Evolutionary conservation across 1,139 yeast species (phyloP).

Genomic region (Tardiomyces depauwii): DNA sequence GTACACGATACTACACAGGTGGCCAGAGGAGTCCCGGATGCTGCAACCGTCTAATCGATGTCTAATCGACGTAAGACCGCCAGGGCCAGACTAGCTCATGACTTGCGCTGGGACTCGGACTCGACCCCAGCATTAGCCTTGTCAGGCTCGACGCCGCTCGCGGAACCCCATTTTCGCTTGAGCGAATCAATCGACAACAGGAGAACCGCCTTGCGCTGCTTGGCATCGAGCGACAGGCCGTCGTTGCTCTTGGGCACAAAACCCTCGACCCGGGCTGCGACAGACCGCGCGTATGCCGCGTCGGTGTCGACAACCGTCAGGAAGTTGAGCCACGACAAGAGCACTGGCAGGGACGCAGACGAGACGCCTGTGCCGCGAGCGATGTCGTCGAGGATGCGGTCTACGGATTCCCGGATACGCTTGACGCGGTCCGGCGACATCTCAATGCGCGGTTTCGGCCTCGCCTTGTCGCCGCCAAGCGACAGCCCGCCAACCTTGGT

Average conservation of each 20-base stretch:
- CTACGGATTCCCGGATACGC: slow-evolving; percentile 20
- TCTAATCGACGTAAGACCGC: too few relatives aligned
- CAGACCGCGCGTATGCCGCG: background rate
- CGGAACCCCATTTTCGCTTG: background rate
- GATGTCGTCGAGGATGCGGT: background rate
- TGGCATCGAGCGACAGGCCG: background rate
- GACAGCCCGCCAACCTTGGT: background rate
- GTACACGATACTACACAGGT: too few relatives aligned
- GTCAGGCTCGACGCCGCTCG: too few relatives aligned
- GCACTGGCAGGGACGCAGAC: slow-evolving; percentile 29
- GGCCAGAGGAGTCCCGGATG: too few relatives aligned
- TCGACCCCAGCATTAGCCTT: too few relatives aligned
- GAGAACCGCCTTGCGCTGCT: background rate
- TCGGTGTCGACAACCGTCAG: slow-evolving; percentile 34
- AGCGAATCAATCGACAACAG: background rate
- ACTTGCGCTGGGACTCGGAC: too few relatives aligned
- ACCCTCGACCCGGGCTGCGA: slow-evolving; percentile 4
- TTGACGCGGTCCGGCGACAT: slow-evolving; percentile 30
- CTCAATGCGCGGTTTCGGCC: slow-evolving; percentile 14
- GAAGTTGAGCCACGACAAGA: slow-evolving; percentile 46
- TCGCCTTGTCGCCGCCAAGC: background rate
- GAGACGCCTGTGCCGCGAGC: slow-evolving; percentile 7
- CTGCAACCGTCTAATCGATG: too few relatives aligned
- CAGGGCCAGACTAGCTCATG: too few relatives aligned
- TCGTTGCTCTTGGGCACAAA: background rate